Percentiles rank a stretch among this genome's conserved stretches.
Evolutionary conservation across 2,329 filamentous ascomycete genomes (phyloP).

Genomic region (Alternaria triticimaculans): DNA sequence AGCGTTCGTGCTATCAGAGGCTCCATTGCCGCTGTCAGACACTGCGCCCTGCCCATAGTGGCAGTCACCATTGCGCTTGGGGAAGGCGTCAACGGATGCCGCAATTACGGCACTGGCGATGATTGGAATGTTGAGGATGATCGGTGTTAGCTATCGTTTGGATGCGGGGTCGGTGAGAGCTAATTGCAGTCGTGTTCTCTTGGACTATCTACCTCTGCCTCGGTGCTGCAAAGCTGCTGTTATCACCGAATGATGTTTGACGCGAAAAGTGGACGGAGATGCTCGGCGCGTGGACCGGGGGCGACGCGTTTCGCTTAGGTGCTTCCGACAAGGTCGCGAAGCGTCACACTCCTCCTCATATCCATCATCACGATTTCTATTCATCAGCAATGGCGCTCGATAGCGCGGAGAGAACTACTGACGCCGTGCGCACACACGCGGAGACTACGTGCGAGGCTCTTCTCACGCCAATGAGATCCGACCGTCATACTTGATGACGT

Average conservation of each 20-base stretch:
- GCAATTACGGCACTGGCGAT: neutral
- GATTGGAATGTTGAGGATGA: slow-evolving; percentile 1
- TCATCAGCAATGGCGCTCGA: neutral
- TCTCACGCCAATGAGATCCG: neutral
- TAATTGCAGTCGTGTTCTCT: neutral
- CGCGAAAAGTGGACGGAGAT: neutral
- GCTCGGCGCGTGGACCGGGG: neutral
- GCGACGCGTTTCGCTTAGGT: neutral
- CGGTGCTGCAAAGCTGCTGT: neutral
- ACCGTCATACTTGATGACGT: neutral
- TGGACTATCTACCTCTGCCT: neutral
- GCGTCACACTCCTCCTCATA: neutral
- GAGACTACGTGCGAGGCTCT: neutral
- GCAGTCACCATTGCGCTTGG: neutral
- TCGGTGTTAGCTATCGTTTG: neutral
- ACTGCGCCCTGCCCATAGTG: neutral
- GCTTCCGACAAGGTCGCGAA: neutral
- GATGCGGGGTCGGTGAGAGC: slow-evolving; percentile 3
- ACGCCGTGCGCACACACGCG: neutral
- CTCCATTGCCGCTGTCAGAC: neutral
- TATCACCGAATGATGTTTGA: neutral
- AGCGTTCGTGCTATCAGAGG: neutral
- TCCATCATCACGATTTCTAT: neutral
- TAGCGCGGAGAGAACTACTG: neutral
- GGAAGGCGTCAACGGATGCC: neutral